These are phyloP conservation scores for Starmera caribaea DNA, from an alignment of 805 yeast species.

Conservation along the genomic window DNA sequence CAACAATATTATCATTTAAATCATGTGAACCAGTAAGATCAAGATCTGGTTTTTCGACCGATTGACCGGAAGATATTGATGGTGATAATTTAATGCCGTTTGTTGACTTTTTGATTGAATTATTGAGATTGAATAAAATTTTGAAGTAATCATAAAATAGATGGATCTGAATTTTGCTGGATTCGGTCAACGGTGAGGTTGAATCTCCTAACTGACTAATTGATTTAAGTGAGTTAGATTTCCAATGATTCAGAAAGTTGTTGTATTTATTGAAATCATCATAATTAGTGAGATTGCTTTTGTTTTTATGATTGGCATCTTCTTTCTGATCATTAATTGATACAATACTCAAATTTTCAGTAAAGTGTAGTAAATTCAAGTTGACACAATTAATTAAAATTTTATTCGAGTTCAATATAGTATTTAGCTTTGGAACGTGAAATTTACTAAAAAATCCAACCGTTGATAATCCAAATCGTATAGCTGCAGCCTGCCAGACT, in stretches of 20 bases:
- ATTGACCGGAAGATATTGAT: conserved; percentile 5
- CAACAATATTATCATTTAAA: too few relatives aligned
- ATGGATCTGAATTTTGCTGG: conserved; percentile 29
- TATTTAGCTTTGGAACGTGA: conserved; percentile 25
- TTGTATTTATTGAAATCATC: conserved; percentile 1
- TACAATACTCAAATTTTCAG: conserved; percentile 12
- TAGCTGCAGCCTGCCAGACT: conserved; percentile 19
- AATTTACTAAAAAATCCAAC: conserved; percentile 12
- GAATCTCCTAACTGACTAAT: conserved; percentile 23
- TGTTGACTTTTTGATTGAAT: conserved; percentile 9
- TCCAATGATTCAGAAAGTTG: conserved; percentile 24
- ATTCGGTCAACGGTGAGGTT: neutral
- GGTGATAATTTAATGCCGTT: conserved; percentile 5
- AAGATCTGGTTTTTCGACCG: neutral
- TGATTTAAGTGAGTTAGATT: conserved; percentile 24
- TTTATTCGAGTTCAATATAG: conserved; percentile 22
- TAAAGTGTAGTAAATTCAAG: conserved; percentile 21
- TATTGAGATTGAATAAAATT: conserved; percentile 27
- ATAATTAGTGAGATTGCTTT: conserved; percentile 5
- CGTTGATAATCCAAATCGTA: conserved; percentile 16
- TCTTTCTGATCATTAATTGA: neutral
- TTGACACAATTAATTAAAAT: conserved; percentile 25
- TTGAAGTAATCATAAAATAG: conserved; percentile 33
- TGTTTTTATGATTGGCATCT: neutral
- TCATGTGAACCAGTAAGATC: too few relatives aligned